phyloP scores from a whole-genome alignment of 768 basidiomycete genomes.

The Tubosaeta brunneosetosa region DNA sequence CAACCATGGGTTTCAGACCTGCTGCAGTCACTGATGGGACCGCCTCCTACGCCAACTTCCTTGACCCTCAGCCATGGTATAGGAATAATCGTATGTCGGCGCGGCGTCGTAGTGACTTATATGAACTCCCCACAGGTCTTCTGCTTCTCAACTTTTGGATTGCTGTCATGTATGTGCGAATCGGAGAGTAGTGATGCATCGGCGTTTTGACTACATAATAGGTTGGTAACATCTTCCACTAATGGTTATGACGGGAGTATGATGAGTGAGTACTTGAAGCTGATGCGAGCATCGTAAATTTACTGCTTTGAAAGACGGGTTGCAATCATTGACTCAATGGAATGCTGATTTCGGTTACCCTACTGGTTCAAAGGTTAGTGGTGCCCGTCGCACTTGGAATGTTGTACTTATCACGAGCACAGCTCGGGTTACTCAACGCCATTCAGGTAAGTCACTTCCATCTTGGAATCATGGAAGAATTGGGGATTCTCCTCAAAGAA shows the following conservation, averaged over 20 bases:
- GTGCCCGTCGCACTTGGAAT: not conserved
- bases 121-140: constrained; percentile 34
- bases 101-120: not conserved
- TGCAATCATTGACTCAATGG: constrained; percentile 38
- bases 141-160: constrained; percentile 64
- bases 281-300: not conserved
- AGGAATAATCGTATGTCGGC: constrained; percentile 53
- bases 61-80: constrained; percentile 66
- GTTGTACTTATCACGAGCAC: not conserved
- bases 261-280: constrained; percentile 31
- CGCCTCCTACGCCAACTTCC: constrained; percentile 45
- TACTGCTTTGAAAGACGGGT: constrained; percentile 25
- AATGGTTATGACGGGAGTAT: constrained; percentile 39
- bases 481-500: constrained; percentile 27
- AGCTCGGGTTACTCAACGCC: constrained; percentile 35
- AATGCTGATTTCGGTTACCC: constrained; percentile 30
- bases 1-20: constrained; percentile 54
- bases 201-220: constrained; percentile 4
- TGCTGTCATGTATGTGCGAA: constrained; percentile 46
- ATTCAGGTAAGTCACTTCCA: constrained; percentile 29
- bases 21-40: constrained; percentile 30
- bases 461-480: too few relatives aligned
- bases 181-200: not conserved
- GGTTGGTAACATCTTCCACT: constrained; percentile 34
- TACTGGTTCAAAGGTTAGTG: constrained; percentile 24